Base-by-base conservation (phyloP, 768 basidiomycete genomes). In the Termitomyces sp. region DNA sequence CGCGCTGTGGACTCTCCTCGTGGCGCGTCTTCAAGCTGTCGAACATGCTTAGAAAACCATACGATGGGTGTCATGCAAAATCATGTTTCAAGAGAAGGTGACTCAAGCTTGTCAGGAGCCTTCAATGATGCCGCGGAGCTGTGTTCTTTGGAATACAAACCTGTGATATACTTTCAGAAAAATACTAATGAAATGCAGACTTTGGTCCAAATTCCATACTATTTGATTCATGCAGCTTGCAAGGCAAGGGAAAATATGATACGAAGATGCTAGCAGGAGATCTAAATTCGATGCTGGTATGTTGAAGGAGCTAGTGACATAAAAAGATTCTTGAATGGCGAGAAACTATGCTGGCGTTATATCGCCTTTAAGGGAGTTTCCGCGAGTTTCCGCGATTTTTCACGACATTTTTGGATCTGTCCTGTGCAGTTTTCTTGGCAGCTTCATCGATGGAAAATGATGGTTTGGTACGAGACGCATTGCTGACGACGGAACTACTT, bases 241-340 rank as follows among this genome's bases (percentile, higher is more conserved):
- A 53, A 40, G 18, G 44, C 47, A 50, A 24, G 20, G 38, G 42
- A 46, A 54, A 22, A 38, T 22, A n/a, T 61, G 47, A 32, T 61
- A 58, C 36, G 58, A 24, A 49, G 51, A 57, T 57, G 46, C 48
- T 36, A 36, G 30, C 36, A 22, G 20, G 42, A 13, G 49, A 38
- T 55, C 42, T 33, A 40, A 44, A n/a, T 26, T 9, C 40, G 28
- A 14, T 24, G 28, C 4, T 38, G 56, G 48, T 58, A 54, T 61
- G 50, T 13, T 51, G 42, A 22, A 46, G 13, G 32, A 10, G 14
- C 33, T 36, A n/a, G 20, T 30, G 38, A n/a, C 38, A 53, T 58
- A 59, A 45, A 56, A 56, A 56, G 50, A 57, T 51, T 56, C 18
- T 40, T 57, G 47, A 26, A 48, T 43, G 32, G n/a, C 22, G 38